Base-by-base conservation (phyloP, 2,329 filamentous ascomycete genomes). In the Cordyceps militaris region DNA sequence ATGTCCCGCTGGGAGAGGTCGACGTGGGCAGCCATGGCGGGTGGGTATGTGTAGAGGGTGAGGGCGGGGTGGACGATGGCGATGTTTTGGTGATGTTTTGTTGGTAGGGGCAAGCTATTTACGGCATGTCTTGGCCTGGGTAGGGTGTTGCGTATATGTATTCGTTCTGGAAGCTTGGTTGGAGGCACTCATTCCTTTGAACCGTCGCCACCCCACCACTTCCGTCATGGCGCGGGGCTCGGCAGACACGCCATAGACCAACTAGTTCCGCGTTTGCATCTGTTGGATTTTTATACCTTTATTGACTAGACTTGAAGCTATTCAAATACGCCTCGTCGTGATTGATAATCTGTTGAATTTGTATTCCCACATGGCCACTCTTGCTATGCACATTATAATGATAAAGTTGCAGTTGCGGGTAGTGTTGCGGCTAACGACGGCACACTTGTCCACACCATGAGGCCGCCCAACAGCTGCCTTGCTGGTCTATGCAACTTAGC, bases 1-100 rank as follows among this genome's bases (percentile, higher is more conserved):
- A 83, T 71, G 67, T 88, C 85, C 61, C 80, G 79, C 47, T 70
- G 73, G 67, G 79, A 85, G 58, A 87, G 74, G 14, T 74, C 68
- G 57, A 74, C 66, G 56, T 71, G 67, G 44, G 79, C 32, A 43
- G 54, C 70, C 82, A 84, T 85, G 44, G 52, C 66, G 64, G 57
- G 19, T 26, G 21, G 38, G 32, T 50, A 16, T 50, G 46, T 51
- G 47, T 38, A 23, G 1, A 16, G 26, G 10, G 19, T 36, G 34
- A 5, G 19, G 43, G 1, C 30, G 7, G 4, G 28, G 30, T 21
- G 8, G 24, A 49, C 30, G n/a, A 16, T 16, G 10, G 16, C 10
- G 19, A 16, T 23, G 42, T 26, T 21, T 44, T 14, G 9, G 3
- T 3, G 11, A 5, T 23, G 4, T 38, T 38, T 16, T 38, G 14